Base-by-base conservation (phyloP, 768 basidiomycete species). In the Lactifluus echinatus region DNA sequence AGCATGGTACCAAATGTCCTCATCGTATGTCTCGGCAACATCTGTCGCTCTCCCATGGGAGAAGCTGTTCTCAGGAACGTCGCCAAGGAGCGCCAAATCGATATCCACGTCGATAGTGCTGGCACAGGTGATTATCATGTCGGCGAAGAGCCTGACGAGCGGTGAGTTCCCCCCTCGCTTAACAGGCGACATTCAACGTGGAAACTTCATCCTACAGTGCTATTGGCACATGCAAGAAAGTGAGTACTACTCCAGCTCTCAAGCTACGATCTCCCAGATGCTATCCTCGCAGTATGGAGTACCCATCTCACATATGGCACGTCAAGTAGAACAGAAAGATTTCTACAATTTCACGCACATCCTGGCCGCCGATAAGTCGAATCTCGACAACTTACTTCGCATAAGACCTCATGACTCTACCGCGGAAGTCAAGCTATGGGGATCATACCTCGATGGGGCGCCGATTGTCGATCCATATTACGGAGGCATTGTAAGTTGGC, bases 11-110 rank as follows among this genome's bases (percentile, higher is more conserved):
- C 66, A 3, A 74, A 80, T 52, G 86, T 85, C 29, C 79, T 92
- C 48, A 70, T 90, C 59, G 87, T 91, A 36, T 92, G 89, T 63
- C 71, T 90, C 56, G 88, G 88, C 12, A 91, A 91, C 67, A 90
- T 91, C 57, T 91, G 91, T 67, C 84, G 93, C 33, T 92, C 89
- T 23, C 92, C 93, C 0, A 90, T 95, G 83, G 93, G 91, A 29
- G 90, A 93, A 72, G 93, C 91, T 2, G 88, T 94, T 23, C 76
- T 94, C 29, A 76, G 73, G 58, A 77, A 89, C 53, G 77, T 82
- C 56, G 88, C 87, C 8, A 71, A 75, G 48, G 77, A 83, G 64
- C 82, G 87, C 33, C 82, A 81, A 12, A 66, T 89, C 39, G 77
- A 84, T 48, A 75, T 93, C 59, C 65, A 69, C 12, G 86, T 93